Percentiles rank a stretch among this genome's conserved stretches.
phyloP scores from a whole-genome alignment of 176 grass and related monocot genomes.

The Raddia distichophylla region DNA sequence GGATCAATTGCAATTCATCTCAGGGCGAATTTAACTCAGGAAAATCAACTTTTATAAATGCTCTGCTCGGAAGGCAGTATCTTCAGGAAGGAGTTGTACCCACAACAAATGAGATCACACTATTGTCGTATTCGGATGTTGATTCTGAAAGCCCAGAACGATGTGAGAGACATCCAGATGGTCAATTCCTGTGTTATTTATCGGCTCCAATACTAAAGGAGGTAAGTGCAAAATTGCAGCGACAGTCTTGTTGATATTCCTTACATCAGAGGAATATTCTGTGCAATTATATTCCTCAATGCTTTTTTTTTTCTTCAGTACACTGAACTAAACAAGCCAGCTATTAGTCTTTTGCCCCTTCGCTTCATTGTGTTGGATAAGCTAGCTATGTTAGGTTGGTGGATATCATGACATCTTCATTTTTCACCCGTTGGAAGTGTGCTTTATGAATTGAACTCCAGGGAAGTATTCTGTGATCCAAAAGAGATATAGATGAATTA shows the following conservation, averaged over 20 bases:
- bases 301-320: background rate
- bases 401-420: background rate
- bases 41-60: constrained; percentile 99
- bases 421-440: constrained; percentile 21
- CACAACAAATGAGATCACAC: constrained; percentile 90
- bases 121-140: constrained; percentile 80
- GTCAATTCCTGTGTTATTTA: constrained; percentile 91
- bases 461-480: constrained; percentile 25
- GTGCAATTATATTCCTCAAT: background rate
- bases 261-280: constrained; percentile 24
- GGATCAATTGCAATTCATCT: constrained; percentile 22
- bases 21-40: constrained; percentile 99
- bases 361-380: constrained; percentile 2
- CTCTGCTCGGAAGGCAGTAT: constrained; percentile 85
- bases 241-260: constrained; percentile 8
- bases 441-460: background rate
- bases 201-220: constrained; percentile 87
- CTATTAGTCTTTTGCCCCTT: constrained; percentile 6
- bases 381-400: constrained; percentile 18
- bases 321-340: background rate
- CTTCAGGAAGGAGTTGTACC: constrained; percentile 92
- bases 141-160: constrained; percentile 73
- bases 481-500: constrained; percentile 19
- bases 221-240: constrained; percentile 61
- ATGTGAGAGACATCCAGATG: constrained; percentile 89